These are phyloP conservation scores for Diaporthe ampelina DNA, from an alignment of 2,329 filamentous ascomycete species.

Conservation along the genomic window DNA sequence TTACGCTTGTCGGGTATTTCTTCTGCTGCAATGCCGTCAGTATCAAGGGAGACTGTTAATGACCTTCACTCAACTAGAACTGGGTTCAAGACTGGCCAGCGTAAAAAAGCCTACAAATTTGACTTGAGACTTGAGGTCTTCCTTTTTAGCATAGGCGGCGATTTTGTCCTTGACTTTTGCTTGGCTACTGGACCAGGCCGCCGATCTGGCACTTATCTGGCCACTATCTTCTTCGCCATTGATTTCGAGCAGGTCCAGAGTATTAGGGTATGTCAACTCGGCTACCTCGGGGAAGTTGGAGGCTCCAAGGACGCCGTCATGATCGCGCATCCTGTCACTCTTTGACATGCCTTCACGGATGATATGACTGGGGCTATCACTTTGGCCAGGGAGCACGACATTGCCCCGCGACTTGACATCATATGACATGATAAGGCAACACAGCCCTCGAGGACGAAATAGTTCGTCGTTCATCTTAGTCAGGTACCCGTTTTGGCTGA, in stretches of 20 bases:
- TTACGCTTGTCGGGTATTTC: background rate
- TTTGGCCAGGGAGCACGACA: background rate
- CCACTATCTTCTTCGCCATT: background rate
- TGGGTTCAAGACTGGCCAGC: background rate
- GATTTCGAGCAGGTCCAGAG: background rate
- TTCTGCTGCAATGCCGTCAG: background rate
- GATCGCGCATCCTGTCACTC: background rate
- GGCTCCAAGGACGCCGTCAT: background rate
- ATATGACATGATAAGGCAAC: slow-evolving; percentile 6
- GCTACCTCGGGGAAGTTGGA: background rate
- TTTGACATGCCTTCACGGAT: background rate
- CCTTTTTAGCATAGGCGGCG: background rate
- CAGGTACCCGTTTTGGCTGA: slow-evolving; percentile 1
- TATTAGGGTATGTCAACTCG: background rate
- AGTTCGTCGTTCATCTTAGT: background rate
- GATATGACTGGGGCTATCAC: background rate
- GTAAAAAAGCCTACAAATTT: background rate
- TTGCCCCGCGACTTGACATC: slow-evolving; percentile 1
- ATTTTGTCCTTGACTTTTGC: no score
- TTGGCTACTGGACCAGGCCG: background rate
- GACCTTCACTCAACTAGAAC: background rate
- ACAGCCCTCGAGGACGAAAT: background rate
- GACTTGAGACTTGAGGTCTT: background rate
- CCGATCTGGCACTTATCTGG: background rate
- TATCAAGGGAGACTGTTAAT: no score